Evolutionary conservation across 805 yeast genomes (phyloP).

Genomic region (Clavispora carvajalis): DNA sequence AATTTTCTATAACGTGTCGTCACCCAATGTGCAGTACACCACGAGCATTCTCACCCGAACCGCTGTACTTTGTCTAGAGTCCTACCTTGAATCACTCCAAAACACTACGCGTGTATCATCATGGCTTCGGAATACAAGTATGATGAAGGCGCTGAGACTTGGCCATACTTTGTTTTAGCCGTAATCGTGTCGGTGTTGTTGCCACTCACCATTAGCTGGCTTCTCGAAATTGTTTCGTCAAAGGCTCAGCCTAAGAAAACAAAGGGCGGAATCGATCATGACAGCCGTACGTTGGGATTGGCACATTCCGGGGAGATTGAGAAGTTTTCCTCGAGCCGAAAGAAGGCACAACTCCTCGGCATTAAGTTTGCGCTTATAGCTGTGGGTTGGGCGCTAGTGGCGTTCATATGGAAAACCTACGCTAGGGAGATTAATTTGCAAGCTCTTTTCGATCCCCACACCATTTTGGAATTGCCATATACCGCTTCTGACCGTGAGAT

Average conservation of each 20-base stretch:
- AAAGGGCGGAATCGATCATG: constrained; percentile 27
- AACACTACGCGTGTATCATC: not conserved
- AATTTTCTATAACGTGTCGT: constrained; percentile 4
- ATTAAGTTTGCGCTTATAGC: constrained; percentile 26
- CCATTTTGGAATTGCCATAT: constrained; percentile 66
- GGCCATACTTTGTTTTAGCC: constrained; percentile 88
- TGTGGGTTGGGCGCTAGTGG: constrained; percentile 60
- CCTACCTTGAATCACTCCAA: not conserved
- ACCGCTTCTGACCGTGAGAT: constrained; percentile 70
- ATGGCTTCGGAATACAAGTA: constrained; percentile 60
- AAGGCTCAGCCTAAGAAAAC: constrained; percentile 18
- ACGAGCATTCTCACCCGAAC: not conserved
- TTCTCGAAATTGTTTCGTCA: constrained; percentile 15
- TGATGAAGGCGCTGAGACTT: constrained; percentile 85
- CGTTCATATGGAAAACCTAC: constrained; percentile 31
- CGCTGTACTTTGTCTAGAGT: not conserved
- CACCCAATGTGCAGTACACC: not conserved
- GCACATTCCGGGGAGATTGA: constrained; percentile 19
- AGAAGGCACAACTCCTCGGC: constrained; percentile 34
- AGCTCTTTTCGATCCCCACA: constrained; percentile 83
- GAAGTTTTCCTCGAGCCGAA: constrained; percentile 23
- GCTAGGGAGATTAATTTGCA: constrained; percentile 42
- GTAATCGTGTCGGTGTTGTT: constrained; percentile 59
- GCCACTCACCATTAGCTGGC: constrained; percentile 50
- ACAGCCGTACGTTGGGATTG: constrained; percentile 28